Evolutionary conservation across 1,139 yeast species (phyloP).

Genomic region (Kodamaea derodonti): DNA sequence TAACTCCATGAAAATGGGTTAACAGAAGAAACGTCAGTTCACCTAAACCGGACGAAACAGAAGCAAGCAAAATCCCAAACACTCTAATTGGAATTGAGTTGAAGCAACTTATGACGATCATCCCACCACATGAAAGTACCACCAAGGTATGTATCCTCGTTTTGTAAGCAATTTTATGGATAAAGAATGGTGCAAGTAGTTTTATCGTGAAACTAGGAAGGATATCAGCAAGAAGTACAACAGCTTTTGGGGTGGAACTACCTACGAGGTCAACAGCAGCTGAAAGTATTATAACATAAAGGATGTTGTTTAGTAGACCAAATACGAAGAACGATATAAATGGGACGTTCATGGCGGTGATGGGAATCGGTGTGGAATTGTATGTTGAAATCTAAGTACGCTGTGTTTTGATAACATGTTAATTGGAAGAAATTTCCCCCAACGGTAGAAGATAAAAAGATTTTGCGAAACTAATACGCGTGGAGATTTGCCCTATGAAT

Average conservation of each 20-base stretch:
- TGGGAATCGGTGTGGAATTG: too few species aligned
- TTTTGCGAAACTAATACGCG: too few species aligned
- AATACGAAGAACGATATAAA: constrained; percentile 68
- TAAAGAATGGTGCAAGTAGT: constrained; percentile 71
- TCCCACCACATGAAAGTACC: constrained; percentile 63
- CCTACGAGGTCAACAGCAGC: constrained; percentile 95
- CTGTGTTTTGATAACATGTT: too few species aligned
- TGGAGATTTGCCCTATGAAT: too few species aligned
- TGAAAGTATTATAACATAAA: constrained; percentile 85
- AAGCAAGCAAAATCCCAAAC: constrained; percentile 76
- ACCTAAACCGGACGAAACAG: constrained; percentile 84
- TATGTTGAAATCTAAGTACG: too few species aligned
- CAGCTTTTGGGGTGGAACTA: constrained; percentile 74
- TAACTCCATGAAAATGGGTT: constrained; percentile 62
- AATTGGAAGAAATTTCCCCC: too few species aligned
- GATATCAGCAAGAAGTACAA: constrained; percentile 82
- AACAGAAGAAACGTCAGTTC: constrained; percentile 84
- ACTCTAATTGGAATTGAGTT: constrained; percentile 36
- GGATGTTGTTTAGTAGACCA: constrained; percentile 82
- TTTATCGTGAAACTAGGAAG: constrained; percentile 77
- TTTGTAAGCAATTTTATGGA: constrained; percentile 61
- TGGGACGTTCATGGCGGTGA: neutral
- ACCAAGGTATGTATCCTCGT: constrained; percentile 55
- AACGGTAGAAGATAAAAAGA: too few species aligned
- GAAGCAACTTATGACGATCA: constrained; percentile 61